Evolutionary conservation across 257 asterid species (phyloP).

Genomic region (Nicotiana undulata): DNA sequence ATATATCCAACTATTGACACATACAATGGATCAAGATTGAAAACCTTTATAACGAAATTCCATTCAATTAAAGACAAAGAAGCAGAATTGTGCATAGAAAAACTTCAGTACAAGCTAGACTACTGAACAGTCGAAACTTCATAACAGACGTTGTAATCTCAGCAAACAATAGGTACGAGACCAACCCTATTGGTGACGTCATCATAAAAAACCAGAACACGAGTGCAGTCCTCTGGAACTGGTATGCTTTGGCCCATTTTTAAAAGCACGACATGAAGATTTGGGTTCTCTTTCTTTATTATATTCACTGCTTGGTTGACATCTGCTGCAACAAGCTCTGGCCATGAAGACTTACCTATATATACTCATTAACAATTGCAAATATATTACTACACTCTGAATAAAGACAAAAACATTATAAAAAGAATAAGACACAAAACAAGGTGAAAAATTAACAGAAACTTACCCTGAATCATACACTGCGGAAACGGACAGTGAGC

Average conservation of each 20-base stretch:
- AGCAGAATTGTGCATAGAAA: background rate
- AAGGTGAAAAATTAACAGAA: background rate
- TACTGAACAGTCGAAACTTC: background rate
- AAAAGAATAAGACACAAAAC: background rate
- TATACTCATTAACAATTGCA: background rate
- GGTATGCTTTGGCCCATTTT: background rate
- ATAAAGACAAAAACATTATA: background rate
- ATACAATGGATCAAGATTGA: background rate
- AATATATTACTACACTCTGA: background rate
- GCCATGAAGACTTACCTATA: background rate
- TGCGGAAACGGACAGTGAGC: background rate
- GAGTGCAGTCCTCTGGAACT: background rate
- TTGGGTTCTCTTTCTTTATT: background rate
- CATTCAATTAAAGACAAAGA: background rate
- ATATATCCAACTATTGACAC: background rate
- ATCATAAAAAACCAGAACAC: background rate
- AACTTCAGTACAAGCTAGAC: background rate
- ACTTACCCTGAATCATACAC: background rate
- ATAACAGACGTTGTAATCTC: background rate
- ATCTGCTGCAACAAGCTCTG: background rate
- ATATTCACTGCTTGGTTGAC: background rate
- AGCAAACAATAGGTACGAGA: background rate
- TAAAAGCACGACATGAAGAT: background rate
- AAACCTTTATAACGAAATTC: background rate
- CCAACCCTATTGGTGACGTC: background rate